Conservation (phyloP, 257 asterid species). For the Capsicum baccatum region DNA sequence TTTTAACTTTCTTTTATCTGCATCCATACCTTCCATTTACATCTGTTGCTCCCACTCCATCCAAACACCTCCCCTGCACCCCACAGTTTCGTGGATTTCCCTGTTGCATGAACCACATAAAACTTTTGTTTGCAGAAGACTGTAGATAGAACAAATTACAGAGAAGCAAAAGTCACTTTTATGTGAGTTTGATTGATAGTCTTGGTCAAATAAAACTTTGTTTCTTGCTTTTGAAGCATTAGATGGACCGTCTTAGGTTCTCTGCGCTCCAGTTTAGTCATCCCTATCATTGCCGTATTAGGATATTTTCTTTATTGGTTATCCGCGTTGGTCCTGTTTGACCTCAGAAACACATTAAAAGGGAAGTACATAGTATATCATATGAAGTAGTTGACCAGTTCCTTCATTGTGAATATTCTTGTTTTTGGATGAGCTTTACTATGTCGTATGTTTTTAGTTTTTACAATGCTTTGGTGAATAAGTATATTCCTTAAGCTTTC, state of each 20-base stretch:
- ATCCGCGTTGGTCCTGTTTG: constrained; percentile 4
- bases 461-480: not conserved
- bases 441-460: not conserved
- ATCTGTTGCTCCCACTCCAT: constrained; percentile 7
- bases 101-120: not conserved
- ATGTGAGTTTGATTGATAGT: constrained; percentile 5
- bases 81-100: too few species aligned
- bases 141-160: not conserved
- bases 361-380: not conserved
- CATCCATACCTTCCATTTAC: not conserved
- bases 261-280: not conserved
- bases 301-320: not conserved
- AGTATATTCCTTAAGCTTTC: not conserved
- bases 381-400: not conserved
- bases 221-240: constrained; percentile 20
- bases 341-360: not conserved
- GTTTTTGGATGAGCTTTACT: constrained; percentile 24
- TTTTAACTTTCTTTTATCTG: not conserved
- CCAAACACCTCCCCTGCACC: not conserved
- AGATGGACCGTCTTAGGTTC: not conserved
- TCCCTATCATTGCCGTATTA: not conserved
- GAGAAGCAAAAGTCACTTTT: not conserved
- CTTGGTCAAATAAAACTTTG: not conserved
- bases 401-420: not conserved
- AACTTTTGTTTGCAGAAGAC: not conserved